A percentile compares a stretch with the other conserved stretches of the same genome.
Conservation (phyloP, 331 rosid species). For the Malus hybrid region DNA sequence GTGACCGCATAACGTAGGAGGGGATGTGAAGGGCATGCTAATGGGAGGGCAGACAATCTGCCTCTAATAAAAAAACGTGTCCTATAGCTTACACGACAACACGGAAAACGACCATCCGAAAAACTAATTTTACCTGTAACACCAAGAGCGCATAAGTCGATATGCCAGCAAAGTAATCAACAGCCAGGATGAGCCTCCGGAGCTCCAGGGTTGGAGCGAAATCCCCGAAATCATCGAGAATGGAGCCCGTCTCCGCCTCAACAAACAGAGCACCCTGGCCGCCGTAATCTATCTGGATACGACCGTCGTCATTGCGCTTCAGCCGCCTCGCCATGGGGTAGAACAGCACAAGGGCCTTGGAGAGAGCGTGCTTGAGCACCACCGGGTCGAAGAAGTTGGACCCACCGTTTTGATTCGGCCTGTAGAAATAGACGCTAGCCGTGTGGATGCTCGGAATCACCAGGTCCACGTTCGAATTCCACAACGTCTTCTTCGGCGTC, state of each 20-base stretch:
- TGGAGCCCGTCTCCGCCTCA: conserved; percentile 42
- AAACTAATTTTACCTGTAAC: not conserved
- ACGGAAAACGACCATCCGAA: not conserved
- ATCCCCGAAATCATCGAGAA: conserved; percentile 64
- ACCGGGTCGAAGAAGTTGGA: conserved; percentile 18
- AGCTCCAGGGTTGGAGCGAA: conserved; percentile 58
- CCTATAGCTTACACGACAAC: too few species aligned
- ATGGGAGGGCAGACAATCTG: too few species aligned
- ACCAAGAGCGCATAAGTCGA: conserved; percentile 40
- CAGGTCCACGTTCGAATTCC: conserved; percentile 48
- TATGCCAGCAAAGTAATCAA: conserved; percentile 48
- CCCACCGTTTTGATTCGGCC: not conserved
- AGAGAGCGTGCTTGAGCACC: conserved; percentile 23
- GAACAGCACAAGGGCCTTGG: conserved; percentile 29
- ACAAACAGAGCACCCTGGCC: conserved; percentile 69
- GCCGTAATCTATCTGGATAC: conserved; percentile 35
- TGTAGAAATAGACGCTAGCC: conserved; percentile 32
- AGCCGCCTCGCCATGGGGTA: conserved; percentile 34
- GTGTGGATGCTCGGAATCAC: conserved; percentile 45
- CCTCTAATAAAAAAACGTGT: too few species aligned
- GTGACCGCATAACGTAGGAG: too few species aligned
- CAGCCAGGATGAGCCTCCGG: conserved; percentile 53
- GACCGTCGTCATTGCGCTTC: conserved; percentile 13
- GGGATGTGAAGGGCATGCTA: too few species aligned
- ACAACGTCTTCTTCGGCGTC: conserved; percentile 23